A percentile compares a stretch with the other conserved stretches of the same genome.
Conservation (phyloP, 495 filamentous ascomycete genomes). For the Clohesyomyces aquaticus region DNA sequence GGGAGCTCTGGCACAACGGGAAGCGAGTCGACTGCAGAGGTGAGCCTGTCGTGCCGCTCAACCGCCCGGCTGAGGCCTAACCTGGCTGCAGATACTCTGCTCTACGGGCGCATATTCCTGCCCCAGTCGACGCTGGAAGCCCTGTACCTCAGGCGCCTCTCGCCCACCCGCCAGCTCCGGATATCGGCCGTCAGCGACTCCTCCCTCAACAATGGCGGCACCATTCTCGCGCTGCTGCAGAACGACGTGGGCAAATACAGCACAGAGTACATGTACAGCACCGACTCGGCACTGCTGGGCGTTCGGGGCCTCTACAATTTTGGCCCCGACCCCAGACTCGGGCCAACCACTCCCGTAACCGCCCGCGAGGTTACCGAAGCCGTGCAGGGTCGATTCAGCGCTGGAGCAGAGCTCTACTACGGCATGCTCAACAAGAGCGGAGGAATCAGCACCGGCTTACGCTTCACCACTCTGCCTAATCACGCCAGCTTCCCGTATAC, state of each 20-base stretch:
- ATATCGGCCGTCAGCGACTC: slow-evolving; percentile 80
- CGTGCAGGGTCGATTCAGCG: slow-evolving; percentile 47
- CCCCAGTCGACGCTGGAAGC: slow-evolving; percentile 84
- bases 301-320: slow-evolving; percentile 93
- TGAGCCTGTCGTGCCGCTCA: slow-evolving; percentile 24
- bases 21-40: slow-evolving; percentile 50
- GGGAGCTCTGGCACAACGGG: slow-evolving; percentile 57
- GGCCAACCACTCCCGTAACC: slow-evolving; percentile 20
- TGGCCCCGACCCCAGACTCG: slow-evolving; percentile 70
- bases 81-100: slow-evolving; percentile 60
- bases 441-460: slow-evolving; percentile 77
- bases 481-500: slow-evolving; percentile 88
- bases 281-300: slow-evolving; percentile 86
- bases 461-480: slow-evolving; percentile 88
- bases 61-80: slow-evolving; percentile 3
- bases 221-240: slow-evolving; percentile 76
- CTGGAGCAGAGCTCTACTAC: slow-evolving; percentile 93
- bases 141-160: slow-evolving; percentile 79
- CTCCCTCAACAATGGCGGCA: slow-evolving; percentile 73
- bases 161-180: slow-evolving; percentile 76
- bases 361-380: slow-evolving; percentile 32
- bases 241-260: slow-evolving; percentile 88
- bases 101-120: slow-evolving; percentile 89
- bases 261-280: slow-evolving; percentile 88
- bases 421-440: slow-evolving; percentile 88